Evolutionary conservation across 805 yeast genomes (phyloP).

Genomic region (Ogataea henricii): DNA sequence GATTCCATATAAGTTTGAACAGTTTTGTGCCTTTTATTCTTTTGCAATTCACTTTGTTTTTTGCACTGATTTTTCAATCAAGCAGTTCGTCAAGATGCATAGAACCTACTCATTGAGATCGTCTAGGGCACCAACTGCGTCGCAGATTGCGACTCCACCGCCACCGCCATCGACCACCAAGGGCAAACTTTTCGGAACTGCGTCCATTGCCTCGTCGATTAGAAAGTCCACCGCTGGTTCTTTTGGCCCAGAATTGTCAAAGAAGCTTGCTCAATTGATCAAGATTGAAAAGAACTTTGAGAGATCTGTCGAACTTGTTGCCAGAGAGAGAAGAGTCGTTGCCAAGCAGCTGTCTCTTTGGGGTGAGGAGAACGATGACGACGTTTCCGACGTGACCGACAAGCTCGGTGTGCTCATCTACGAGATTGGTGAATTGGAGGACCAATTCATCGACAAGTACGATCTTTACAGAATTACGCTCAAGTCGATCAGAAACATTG

Average conservation of each 20-base stretch:
- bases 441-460: conserved; percentile 96
- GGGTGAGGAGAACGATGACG: conserved; percentile 99
- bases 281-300: conserved; percentile 96
- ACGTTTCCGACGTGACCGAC: conserved; percentile 94
- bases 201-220: conserved; percentile 66
- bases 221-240: conserved; percentile 88
- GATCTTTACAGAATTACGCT: conserved; percentile 96
- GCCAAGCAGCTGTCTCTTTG: conserved; percentile 96
- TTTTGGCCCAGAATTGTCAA: conserved; percentile 91
- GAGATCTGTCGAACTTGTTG: conserved; percentile 90
- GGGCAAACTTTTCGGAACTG: conserved; percentile 71
- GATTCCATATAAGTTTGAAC: not conserved
- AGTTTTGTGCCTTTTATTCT: not conserved
- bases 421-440: conserved; percentile 98
- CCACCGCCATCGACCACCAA: conserved; percentile 78
- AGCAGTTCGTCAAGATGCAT: conserved; percentile 56
- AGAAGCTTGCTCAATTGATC: conserved; percentile 87
- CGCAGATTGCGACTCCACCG: conserved; percentile 77
- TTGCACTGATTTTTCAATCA: not conserved
- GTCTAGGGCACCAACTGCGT: conserved; percentile 85
- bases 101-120: conserved; percentile 96
- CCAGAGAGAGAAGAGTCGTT: conserved; percentile 92
- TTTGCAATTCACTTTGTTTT: not conserved
- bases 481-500: conserved; percentile 93
- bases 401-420: conserved; percentile 93